These are phyloP conservation scores for Penicillium chermesinum DNA, from an alignment of 495 filamentous ascomycete species.

Conservation along the genomic window DNA sequence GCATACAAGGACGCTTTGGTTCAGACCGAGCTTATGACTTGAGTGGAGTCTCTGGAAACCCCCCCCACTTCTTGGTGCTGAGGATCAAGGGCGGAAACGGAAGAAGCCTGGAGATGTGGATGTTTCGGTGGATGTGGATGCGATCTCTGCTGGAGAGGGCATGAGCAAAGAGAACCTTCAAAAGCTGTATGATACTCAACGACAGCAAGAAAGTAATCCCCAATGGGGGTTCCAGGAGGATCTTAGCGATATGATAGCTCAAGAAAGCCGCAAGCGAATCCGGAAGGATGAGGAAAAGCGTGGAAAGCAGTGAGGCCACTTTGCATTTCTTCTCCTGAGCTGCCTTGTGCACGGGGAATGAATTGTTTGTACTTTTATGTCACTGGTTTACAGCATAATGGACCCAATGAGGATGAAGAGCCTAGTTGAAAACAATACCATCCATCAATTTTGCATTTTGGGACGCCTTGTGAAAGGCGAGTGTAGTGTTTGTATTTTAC, in stretches of 20 bases:
- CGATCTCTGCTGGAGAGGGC: slow-evolving; percentile 63
- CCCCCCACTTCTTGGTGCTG: slow-evolving; percentile 75
- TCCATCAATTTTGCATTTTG: too few relatives aligned
- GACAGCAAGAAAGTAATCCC: slow-evolving; percentile 61
- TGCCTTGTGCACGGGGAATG: not conserved
- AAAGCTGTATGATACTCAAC: slow-evolving; percentile 71
- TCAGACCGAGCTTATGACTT: slow-evolving; percentile 91
- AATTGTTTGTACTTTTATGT: not conserved
- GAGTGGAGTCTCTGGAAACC: slow-evolving; percentile 42
- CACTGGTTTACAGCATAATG: too few relatives aligned
- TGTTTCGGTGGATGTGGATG: slow-evolving; percentile 80
- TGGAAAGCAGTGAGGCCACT: slow-evolving; percentile 37
- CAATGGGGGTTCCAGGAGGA: slow-evolving; percentile 88
- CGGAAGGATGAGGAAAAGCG: slow-evolving; percentile 78
- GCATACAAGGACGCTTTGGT: slow-evolving; percentile 90
- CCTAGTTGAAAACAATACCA: too few relatives aligned
- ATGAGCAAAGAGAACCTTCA: slow-evolving; percentile 62
- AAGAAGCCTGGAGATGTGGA: slow-evolving; percentile 96
- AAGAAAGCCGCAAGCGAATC: slow-evolving; percentile 82
- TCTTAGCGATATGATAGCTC: slow-evolving; percentile 92
- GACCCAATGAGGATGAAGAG: too few relatives aligned
- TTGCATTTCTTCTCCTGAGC: not conserved
- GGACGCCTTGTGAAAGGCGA: too few relatives aligned
- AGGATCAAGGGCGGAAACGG: slow-evolving; percentile 75
- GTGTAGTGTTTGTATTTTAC: too few relatives aligned